phyloP scores from a whole-genome alignment of 768 basidiomycete genomes.

The Phylloporus sp. region DNA sequence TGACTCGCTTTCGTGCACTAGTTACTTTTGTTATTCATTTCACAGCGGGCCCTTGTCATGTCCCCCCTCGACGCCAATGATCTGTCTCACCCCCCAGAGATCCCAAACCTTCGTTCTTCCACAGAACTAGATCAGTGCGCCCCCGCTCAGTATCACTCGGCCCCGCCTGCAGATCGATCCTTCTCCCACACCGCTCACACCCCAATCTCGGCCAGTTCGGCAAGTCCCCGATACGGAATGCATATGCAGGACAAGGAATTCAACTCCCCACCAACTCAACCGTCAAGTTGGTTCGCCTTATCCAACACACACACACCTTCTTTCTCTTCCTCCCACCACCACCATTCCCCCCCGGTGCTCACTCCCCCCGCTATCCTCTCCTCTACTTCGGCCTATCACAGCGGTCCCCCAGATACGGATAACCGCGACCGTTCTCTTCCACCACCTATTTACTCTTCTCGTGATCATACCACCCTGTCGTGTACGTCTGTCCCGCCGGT shows the following conservation, averaged over 20 bases:
- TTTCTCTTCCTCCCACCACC: conserved; percentile 45
- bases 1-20: conserved; percentile 29
- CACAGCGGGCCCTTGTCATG: conserved; percentile 33
- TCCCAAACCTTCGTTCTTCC: conserved; percentile 24
- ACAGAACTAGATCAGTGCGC: conserved; percentile 30
- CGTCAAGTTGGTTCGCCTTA: conserved; percentile 30
- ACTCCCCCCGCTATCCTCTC: conserved; percentile 21
- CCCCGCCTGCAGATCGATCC: conserved; percentile 22
- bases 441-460: conserved; percentile 17
- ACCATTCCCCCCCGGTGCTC: conserved; percentile 35
- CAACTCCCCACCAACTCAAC: conserved; percentile 17
- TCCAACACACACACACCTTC: conserved; percentile 34
- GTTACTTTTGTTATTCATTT: conserved; percentile 28
- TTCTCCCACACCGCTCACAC: conserved; percentile 15
- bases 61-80: conserved; percentile 43
- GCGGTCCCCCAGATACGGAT: conserved; percentile 19
- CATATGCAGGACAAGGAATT: conserved; percentile 37
- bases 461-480: conserved; percentile 12
- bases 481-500: conserved; percentile 22
- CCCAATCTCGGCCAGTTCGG: conserved; percentile 23
- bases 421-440: conserved; percentile 11
- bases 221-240: conserved; percentile 35
- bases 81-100: conserved; percentile 34
- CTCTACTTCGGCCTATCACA: conserved; percentile 17
- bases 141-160: conserved; percentile 12